These are phyloP conservation scores for Starmerella cellae DNA, from an alignment of 805 yeast genomes.

Conservation along the genomic window DNA sequence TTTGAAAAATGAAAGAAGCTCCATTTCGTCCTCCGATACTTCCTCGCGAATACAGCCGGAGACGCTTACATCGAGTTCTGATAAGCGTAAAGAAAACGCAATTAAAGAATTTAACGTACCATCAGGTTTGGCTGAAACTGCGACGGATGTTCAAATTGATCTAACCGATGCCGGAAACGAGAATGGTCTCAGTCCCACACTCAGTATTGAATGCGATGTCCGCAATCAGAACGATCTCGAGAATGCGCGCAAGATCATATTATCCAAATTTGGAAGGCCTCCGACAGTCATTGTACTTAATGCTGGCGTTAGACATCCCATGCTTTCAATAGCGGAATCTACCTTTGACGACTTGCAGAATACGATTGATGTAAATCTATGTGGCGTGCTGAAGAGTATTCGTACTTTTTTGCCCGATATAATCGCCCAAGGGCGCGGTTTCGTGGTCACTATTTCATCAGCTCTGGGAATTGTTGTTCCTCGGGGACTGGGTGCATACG, in stretches of 20 bases:
- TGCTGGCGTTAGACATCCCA: slow-evolving; percentile 47
- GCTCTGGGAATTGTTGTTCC: slow-evolving; percentile 79
- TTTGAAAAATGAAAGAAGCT: not conserved
- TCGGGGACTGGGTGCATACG: slow-evolving; percentile 64
- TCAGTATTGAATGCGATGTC: slow-evolving; percentile 49
- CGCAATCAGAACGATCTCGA: slow-evolving; percentile 37
- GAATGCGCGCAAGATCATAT: slow-evolving; percentile 32
- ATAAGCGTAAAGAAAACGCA: not conserved
- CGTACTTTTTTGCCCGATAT: slow-evolving; percentile 63
- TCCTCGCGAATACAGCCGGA: not conserved
- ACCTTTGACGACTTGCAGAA: slow-evolving; percentile 46
- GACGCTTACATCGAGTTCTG: not conserved
- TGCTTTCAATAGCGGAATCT: slow-evolving; percentile 31
- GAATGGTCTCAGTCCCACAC: slow-evolving; percentile 4
- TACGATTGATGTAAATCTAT: slow-evolving; percentile 52
- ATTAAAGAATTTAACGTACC: not conserved
- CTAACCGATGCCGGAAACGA: not conserved
- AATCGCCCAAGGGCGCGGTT: slow-evolving; percentile 50
- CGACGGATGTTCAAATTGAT: not conserved
- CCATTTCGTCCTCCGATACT: not conserved
- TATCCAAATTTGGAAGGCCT: slow-evolving; percentile 36
- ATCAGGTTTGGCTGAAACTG: not conserved
- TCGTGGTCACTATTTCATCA: slow-evolving; percentile 68
- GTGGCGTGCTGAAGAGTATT: slow-evolving; percentile 56
- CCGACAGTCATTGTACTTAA: slow-evolving; percentile 68